These are phyloP conservation scores for Podila clonocystis DNA, from an alignment of 192 early-diverging fungal species.

Conservation along the genomic window DNA sequence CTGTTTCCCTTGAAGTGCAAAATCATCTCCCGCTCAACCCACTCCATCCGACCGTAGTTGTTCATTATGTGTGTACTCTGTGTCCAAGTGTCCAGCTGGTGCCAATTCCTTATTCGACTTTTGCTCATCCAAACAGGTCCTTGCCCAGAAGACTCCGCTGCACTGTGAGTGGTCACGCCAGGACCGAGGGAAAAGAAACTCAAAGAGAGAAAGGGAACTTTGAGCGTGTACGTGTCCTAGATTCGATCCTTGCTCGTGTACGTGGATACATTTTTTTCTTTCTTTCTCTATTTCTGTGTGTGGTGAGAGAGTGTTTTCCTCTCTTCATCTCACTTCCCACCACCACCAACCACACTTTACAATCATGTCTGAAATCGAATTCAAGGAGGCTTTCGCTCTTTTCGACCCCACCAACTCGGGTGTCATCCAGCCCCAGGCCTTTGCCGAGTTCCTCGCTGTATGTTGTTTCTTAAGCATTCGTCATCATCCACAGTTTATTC, in stretches of 20 bases:
- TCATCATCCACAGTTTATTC: too few species aligned
- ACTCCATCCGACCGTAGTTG: too few species aligned
- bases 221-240: background rate
- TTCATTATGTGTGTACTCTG: too few species aligned
- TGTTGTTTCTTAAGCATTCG: background rate
- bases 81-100: too few species aligned
- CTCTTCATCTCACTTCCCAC: slow-evolving; percentile 2
- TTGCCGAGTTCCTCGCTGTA: slow-evolving; percentile 45
- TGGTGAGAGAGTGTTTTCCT: slow-evolving; percentile 3
- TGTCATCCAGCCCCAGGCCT: slow-evolving; percentile 46
- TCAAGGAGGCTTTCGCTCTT: slow-evolving; percentile 50
- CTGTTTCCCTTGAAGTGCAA: too few species aligned
- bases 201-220: background rate
- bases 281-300: background rate
- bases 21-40: too few species aligned
- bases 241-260: background rate
- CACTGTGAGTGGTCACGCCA: too few species aligned
- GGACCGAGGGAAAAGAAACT: slow-evolving; percentile 2
- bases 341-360: background rate
- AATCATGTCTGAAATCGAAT: slow-evolving; percentile 39
- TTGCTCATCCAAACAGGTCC: too few species aligned
- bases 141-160: too few species aligned
- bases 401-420: slow-evolving; percentile 53
- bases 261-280: background rate
- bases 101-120: too few species aligned